These are phyloP conservation scores for Quercus alba DNA, from an alignment of 306 rosid species.

Conservation along the genomic window DNA sequence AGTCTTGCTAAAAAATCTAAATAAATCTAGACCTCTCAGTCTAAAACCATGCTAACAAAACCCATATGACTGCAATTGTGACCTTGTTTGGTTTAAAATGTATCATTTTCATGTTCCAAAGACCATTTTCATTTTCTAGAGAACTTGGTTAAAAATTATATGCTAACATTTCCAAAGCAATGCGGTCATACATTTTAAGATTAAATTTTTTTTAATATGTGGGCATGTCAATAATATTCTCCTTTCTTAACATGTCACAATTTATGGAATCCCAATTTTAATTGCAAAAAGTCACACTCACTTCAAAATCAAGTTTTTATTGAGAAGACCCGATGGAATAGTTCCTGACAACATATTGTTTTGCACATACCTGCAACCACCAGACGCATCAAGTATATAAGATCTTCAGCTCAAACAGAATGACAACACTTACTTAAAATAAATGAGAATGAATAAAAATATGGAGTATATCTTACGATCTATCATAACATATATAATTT, in stretches of 20 bases:
- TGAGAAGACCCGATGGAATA: conserved; percentile 61
- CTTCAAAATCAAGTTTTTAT: conserved; percentile 51
- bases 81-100: not conserved
- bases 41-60: not conserved
- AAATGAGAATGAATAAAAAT: conserved; percentile 1
- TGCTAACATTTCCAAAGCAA: not conserved
- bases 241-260: not conserved
- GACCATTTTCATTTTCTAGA: not conserved
- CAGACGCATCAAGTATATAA: conserved; percentile 18
- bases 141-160: not conserved
- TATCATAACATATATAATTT: not conserved
- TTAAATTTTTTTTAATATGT: not conserved
- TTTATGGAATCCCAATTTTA: not conserved
- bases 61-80: not conserved
- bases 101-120: not conserved
- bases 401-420: not conserved
- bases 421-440: conserved; percentile 3
- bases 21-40: not conserved
- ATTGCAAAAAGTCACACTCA: conserved; percentile 41
- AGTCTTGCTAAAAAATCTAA: not conserved
- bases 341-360: conserved; percentile 79
- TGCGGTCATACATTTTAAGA: not conserved
- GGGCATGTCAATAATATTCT: not conserved
- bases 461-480: not conserved
- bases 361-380: conserved; percentile 71